Evolutionary conservation across 805 yeast species (phyloP), one percentile per base, ranked within the genome.

Genomic region (Zygosaccharomyces bisporus): DNA sequence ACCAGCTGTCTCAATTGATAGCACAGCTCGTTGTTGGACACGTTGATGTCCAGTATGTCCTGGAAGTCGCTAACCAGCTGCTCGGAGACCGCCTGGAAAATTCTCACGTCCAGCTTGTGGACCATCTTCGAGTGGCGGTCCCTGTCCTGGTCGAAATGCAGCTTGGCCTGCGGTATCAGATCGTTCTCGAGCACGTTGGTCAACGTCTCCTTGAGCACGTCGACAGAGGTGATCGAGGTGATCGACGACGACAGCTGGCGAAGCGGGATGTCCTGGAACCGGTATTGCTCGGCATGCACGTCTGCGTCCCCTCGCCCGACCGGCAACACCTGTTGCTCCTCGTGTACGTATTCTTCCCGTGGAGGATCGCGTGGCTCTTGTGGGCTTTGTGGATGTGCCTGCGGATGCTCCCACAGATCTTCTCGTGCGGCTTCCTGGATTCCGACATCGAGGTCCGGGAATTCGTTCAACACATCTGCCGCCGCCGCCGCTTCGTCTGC

Each of bases 21-120:
- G 35, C 58, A 52, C 13, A 63, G 51, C 27, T 59, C 59, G 46
- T 61, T 61, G 34, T 61, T 63, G 2, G 66, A 63, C 19, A 55
- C 25, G 46, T 61, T 57, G 19, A 62, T 56, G 37, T 62, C 68
- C 18, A 54, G 39, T 8, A 62, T 57, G 42, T 62, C 66, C n/a
- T 46, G 43, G 12, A 63, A 44, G 40, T 63, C 68, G 29, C 47
- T 47, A 4, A 42, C 38, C 14, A 59, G 40, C 14, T 46, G 48
- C 10, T 55, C 47, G 13, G 49, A n/a, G 16, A 60, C 40, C 5
- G 47, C 38, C 39, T 50, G 49, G 31, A 60, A 58, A 6, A 62
- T 52, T 25, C 55, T 51, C 19, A 55, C 46, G 44, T 63, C 68
- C 19, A 63, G 39, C 42, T 60, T 57, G 39, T 51, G 55, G 47